Evolutionary conservation across 2,329 filamentous ascomycete species (phyloP).

Genomic region (Aschersonia sp.): DNA sequence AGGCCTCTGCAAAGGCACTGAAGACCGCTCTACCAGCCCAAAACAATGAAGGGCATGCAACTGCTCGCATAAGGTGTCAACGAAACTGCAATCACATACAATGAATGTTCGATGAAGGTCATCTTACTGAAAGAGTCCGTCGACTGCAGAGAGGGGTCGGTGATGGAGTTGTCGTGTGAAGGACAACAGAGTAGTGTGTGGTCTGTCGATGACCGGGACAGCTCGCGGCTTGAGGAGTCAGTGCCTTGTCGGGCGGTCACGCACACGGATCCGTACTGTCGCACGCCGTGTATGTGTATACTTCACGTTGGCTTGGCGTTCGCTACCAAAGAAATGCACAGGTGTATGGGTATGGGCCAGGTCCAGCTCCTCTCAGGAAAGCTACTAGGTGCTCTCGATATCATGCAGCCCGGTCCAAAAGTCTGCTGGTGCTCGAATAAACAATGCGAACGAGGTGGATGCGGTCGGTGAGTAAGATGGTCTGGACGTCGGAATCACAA

Average conservation of each 20-base stretch:
- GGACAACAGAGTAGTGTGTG: neutral
- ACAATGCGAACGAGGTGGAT: neutral
- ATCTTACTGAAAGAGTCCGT: neutral
- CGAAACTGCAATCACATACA: neutral
- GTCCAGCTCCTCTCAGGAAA: neutral
- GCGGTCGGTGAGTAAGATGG: neutral
- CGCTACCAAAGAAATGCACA: neutral
- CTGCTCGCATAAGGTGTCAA: neutral
- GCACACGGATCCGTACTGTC: conserved; percentile 5
- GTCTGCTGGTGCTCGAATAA: neutral
- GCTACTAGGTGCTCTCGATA: neutral
- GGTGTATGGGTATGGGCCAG: neutral
- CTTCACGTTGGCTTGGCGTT: conserved; percentile 2
- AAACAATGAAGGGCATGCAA: neutral
- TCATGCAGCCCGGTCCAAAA: neutral
- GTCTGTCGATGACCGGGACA: neutral
- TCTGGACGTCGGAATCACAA: conserved; percentile 1
- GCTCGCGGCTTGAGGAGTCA: neutral
- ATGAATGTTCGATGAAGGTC: neutral
- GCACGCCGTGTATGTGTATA: conserved; percentile 9
- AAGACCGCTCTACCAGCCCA: neutral
- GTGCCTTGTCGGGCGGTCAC: neutral
- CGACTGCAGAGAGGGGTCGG: neutral
- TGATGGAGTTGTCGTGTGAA: neutral
- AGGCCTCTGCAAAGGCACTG: neutral